Conservation (phyloP, 2,329 filamentous ascomycete genomes). For the Dothistroma septosporum region DNA sequence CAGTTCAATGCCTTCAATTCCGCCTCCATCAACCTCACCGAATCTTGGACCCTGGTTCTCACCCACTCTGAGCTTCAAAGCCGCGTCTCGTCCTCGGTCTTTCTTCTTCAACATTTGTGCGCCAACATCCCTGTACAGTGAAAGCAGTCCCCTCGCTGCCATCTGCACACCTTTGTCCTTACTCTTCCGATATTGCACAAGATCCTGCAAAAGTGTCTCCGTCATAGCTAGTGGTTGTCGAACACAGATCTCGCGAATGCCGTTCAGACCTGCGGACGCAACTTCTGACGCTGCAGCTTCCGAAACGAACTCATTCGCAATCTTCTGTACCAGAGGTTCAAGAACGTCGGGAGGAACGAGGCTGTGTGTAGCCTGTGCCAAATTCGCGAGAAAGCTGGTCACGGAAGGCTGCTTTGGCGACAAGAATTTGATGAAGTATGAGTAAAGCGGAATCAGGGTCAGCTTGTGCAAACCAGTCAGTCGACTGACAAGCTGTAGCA, state of each 20-base stretch:
- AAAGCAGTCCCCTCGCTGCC: conserved; percentile 88
- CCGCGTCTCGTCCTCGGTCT: conserved; percentile 86
- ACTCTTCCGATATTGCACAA: conserved; percentile 92
- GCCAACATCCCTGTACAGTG: conserved; percentile 85
- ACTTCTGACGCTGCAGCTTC: conserved; percentile 90
- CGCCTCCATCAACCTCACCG: conserved; percentile 74
- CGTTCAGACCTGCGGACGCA: conserved; percentile 84
- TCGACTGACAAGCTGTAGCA: conserved; percentile 84
- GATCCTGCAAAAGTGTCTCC: conserved; percentile 89
- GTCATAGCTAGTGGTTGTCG: conserved; percentile 95
- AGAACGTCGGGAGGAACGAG: conserved; percentile 88
- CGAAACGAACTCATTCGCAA: conserved; percentile 96
- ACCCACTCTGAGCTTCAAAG: conserved; percentile 73
- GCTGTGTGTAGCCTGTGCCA: conserved; percentile 87
- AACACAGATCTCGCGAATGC: conserved; percentile 89
- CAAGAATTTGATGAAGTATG: conserved; percentile 87
- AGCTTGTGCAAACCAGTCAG: conserved; percentile 90
- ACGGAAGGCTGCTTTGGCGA: conserved; percentile 84
- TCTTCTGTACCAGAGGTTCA: conserved; percentile 87
- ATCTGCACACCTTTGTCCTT: conserved; percentile 99
- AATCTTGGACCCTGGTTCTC: conserved; percentile 73
- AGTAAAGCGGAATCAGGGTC: conserved; percentile 85
- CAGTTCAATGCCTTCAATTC: conserved; percentile 87
- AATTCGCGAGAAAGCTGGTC: conserved; percentile 85
- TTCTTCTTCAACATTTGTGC: conserved; percentile 84